Base-by-base conservation (phyloP, 257 asterid genomes). In the Sherardia arvensis region DNA sequence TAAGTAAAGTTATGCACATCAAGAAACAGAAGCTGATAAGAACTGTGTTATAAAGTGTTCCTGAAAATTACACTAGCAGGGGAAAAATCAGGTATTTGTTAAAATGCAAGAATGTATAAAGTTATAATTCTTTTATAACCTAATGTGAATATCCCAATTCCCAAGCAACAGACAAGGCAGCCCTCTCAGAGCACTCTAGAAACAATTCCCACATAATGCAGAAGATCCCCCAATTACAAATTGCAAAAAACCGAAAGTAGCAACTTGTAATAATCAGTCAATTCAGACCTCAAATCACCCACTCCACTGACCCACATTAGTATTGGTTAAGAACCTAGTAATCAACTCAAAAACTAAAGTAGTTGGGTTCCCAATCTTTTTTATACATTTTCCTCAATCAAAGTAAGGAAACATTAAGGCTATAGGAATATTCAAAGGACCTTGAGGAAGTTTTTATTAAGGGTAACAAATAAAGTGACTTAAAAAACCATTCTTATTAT, bases 11-110 rank as follows among this genome's bases (percentile, higher is more conserved):
- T 17, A 43, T 43, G 51, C 20, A 38, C 1, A 47, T n/a, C 30
- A 21, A 29, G 3, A 53, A 29, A 61, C 53, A 4, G 33, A 47
- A 51, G 12, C 17, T 40, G 43, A 30, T 8, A 30, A 54, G 47
- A 28, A 1, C 29, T 17, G 4, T 14, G 32, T 4, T 20, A 14
- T 17, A 23, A 21, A 22, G 12, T 34, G n/a, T 61, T 36, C 23
- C 53, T 38, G 23, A 62, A 69, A n/a, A 38, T 32, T 34, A n/a
- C 18, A 53, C 45, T 29, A 49, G 33, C 18, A 67, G 32, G 62
- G 26, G 28, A 33, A 49, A 15, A 51, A 38, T n/a, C 43, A 27
- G 61, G 14, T 45, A n/a, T 0, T 59, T 54, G 2, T 10, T 26
- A 4, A n/a, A 11, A 47, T 14, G 40, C 51, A 36, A 33, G 30